Conservation (phyloP, 495 filamentous ascomycete species). For the Neurospora sp. region DNA sequence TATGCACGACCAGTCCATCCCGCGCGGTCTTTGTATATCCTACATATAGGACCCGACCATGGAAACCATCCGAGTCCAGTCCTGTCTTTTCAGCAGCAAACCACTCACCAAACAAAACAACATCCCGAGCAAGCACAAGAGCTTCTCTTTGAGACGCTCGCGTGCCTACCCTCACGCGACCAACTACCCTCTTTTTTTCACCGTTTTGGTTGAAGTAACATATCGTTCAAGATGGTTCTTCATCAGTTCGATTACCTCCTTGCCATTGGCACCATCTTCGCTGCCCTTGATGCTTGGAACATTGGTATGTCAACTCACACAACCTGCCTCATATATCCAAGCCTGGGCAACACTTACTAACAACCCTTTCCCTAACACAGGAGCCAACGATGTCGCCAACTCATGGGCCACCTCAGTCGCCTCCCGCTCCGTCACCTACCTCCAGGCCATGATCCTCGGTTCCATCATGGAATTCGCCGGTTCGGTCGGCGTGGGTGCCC, state of each 20-base stretch:
- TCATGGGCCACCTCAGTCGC: conserved; percentile 62
- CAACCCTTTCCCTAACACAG: conserved; percentile 24
- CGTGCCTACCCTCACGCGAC: neutral
- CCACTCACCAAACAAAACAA: neutral
- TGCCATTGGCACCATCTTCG: conserved; percentile 67
- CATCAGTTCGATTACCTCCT: conserved; percentile 61
- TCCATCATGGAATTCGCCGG: conserved; percentile 60
- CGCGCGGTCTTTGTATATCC: neutral
- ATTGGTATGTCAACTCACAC: conserved; percentile 32
- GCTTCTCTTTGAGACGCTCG: neutral
- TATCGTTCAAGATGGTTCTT: conserved; percentile 24
- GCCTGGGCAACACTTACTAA: neutral
- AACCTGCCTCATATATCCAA: neutral
- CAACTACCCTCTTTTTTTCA: neutral
- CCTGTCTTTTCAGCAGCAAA: neutral
- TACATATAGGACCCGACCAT: neutral
- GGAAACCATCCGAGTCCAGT: neutral
- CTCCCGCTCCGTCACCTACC: conserved; percentile 52
- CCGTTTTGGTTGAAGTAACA: neutral
- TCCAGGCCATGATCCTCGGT: conserved; percentile 56
- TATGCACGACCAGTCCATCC: neutral
- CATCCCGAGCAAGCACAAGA: neutral
- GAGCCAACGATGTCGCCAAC: conserved; percentile 68
- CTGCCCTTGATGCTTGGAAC: conserved; percentile 63
- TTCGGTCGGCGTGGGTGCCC: conserved; percentile 50